A percentile compares a stretch with the other conserved stretches of the same genome.
These are phyloP conservation scores for Penicillium rolfsii DNA, from an alignment of 2,329 filamentous ascomycete genomes.

Conservation along the genomic window DNA sequence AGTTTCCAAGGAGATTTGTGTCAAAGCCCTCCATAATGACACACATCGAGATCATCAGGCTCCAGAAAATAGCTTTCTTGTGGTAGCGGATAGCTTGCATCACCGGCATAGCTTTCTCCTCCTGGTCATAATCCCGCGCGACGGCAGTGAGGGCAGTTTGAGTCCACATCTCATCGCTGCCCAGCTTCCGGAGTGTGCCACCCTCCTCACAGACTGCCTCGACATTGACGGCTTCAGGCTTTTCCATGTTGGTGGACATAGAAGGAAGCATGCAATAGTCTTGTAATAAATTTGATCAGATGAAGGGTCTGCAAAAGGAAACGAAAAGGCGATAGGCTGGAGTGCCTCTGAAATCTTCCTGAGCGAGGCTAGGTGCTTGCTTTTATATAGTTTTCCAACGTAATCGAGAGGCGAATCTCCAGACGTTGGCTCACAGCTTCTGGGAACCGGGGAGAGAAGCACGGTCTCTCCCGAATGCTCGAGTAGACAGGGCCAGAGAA, in stretches of 20 bases:
- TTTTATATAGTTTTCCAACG: not conserved
- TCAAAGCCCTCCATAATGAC: not conserved
- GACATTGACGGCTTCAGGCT: not conserved
- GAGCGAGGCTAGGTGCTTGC: not conserved
- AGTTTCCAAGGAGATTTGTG: not conserved
- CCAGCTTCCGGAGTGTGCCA: not conserved
- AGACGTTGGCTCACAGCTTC: not conserved
- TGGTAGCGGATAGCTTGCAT: conserved; percentile 21
- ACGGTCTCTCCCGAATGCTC: not conserved
- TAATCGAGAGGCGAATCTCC: not conserved
- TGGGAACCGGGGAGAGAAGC: not conserved
- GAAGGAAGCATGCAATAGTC: not conserved
- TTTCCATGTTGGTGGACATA: not conserved
- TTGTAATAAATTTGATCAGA: not conserved
- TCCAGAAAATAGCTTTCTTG: conserved; percentile 1
- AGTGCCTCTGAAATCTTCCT: not conserved
- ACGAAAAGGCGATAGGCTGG: not conserved
- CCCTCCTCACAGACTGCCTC: not conserved
- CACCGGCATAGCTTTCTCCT: conserved; percentile 31
- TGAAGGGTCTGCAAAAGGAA: not conserved
- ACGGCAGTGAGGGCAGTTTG: not conserved
- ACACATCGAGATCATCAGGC: not conserved
- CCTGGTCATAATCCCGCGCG: not conserved
- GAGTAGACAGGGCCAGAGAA: not conserved
- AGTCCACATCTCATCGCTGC: not conserved